Conservation (phyloP, 352 stramenopile species). For the Phytophthora pistaciae region DNA sequence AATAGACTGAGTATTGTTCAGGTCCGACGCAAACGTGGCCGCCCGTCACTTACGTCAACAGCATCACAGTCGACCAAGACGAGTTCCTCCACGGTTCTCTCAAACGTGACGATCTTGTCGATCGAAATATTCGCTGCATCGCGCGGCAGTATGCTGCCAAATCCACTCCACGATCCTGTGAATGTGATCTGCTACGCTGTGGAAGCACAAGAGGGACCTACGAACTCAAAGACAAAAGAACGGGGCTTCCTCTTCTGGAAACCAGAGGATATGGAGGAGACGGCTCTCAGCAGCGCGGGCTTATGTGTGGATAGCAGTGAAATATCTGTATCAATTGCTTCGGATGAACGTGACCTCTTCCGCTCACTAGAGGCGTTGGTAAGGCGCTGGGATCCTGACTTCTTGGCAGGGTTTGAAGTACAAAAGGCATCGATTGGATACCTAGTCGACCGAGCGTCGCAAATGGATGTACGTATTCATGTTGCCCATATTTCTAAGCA, state of each 20-base stretch:
- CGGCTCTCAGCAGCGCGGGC: conserved; percentile 21
- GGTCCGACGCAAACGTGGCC: conserved; percentile 31
- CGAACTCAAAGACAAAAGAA: conserved; percentile 55
- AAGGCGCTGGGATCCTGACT: conserved; percentile 87
- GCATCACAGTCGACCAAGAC: conserved; percentile 29
- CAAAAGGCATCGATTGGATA: conserved; percentile 86
- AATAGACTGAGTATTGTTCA: conserved; percentile 13
- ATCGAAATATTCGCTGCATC: conserved; percentile 79
- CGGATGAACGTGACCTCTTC: conserved; percentile 73
- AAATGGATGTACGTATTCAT: conserved; percentile 59
- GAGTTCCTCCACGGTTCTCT: conserved; percentile 41
- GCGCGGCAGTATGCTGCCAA: conserved; percentile 65
- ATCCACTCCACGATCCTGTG: conserved; percentile 76
- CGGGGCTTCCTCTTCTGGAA: conserved; percentile 58
- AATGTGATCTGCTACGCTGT: conserved; percentile 73
- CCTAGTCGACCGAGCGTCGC: conserved; percentile 68
- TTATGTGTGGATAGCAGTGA: conserved; percentile 52
- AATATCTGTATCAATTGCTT: conserved; percentile 37
- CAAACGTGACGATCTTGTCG: conserved; percentile 84
- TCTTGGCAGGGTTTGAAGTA: conserved; percentile 90
- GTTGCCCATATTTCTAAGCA: conserved; percentile 8
- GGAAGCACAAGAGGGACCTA: conserved; percentile 77
- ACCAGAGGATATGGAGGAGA: conserved; percentile 26
- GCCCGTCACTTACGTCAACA: conserved; percentile 22
- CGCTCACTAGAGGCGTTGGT: conserved; percentile 62